A percentile compares a stretch with the other conserved stretches of the same genome.
phyloP scores from a whole-genome alignment of 257 asterid species.

The Solanum raphanifolium region DNA sequence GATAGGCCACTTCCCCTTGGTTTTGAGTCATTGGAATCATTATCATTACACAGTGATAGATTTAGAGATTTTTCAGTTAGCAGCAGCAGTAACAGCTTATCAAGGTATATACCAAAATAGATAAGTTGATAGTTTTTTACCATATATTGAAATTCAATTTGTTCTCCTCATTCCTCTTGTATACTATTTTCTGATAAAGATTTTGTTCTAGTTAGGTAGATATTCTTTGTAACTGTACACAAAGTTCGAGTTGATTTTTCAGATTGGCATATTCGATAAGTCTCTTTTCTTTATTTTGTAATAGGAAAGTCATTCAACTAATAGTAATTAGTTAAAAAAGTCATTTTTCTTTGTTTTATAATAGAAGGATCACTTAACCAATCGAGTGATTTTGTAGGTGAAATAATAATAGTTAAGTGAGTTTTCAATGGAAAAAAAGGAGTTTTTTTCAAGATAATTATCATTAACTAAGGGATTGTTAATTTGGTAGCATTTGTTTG shows the following conservation, averaged over 20 bases:
- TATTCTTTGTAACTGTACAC: background rate
- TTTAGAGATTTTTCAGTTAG: background rate
- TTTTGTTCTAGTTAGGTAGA: background rate
- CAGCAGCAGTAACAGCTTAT: background rate
- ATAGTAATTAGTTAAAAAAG: background rate
- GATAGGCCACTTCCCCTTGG: slow-evolving; percentile 43
- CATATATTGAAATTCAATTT: background rate
- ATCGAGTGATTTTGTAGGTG: background rate
- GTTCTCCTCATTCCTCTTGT: background rate
- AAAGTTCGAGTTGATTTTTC: background rate
- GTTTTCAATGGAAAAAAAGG: too few relatives aligned
- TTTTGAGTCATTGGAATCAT: slow-evolving; percentile 12
- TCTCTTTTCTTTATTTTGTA: background rate
- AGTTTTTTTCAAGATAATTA: too few relatives aligned
- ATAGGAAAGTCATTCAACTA: background rate
- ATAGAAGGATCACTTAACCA: background rate
- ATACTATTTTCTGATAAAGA: background rate
- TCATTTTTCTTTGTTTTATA: background rate
- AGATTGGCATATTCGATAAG: background rate
- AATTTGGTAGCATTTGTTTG: background rate
- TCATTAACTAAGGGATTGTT: background rate
- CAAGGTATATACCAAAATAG: background rate
- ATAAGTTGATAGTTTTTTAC: background rate
- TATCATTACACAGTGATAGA: background rate
- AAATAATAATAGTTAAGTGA: too few relatives aligned